These are phyloP conservation scores for Leavenworthia alabamica DNA, from an alignment of 345 rosid genomes.

Conservation along the genomic window DNA sequence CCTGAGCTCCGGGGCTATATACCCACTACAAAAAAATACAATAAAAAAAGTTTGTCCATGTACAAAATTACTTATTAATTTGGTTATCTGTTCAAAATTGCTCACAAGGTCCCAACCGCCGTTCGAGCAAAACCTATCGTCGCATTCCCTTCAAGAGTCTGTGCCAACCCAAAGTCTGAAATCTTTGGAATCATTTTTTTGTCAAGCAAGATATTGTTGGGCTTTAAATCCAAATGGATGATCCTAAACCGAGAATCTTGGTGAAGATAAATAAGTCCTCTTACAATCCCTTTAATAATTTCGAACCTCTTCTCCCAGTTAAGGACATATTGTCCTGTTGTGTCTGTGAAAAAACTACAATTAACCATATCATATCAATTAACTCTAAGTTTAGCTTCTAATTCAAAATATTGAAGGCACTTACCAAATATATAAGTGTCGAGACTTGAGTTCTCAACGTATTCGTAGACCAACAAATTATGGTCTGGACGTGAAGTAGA, in stretches of 20 bases:
- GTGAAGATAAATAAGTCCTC: slow-evolving; percentile 74
- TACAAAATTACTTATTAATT: too few species aligned
- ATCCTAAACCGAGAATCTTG: slow-evolving; percentile 72
- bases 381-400: too few species aligned
- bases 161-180: neutral
- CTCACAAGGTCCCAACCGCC: neutral
- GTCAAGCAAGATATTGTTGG: slow-evolving; percentile 66
- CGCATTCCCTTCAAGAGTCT: neutral
- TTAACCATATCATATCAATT: too few species aligned
- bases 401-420: too few species aligned
- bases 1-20: too few species aligned
- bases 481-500: too few species aligned
- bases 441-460: too few species aligned
- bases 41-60: too few species aligned
- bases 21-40: too few species aligned
- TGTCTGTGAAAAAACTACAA: too few species aligned
- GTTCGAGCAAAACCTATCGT: neutral
- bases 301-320: slow-evolving; percentile 56
- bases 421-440: too few species aligned
- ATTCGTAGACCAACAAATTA: too few species aligned
- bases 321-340: neutral
- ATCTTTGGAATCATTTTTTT: slow-evolving; percentile 24
- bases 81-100: neutral
- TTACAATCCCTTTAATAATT: slow-evolving; percentile 53
- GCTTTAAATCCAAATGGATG: slow-evolving; percentile 69